These are phyloP conservation scores for Smithsoniella earleae DNA, from an alignment of 163 green algal genomes.

Conservation along the genomic window DNA sequence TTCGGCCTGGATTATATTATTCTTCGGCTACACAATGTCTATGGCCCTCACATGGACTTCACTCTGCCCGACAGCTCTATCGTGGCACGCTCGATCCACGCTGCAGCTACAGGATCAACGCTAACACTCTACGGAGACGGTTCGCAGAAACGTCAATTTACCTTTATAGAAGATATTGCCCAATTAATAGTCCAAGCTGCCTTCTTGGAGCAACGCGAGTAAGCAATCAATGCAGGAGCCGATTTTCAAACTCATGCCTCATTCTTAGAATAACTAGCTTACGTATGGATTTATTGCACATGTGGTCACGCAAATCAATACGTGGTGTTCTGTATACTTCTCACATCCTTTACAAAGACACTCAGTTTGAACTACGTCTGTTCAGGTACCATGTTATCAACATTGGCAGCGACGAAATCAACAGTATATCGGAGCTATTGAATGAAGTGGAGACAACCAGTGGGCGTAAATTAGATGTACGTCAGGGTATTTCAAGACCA, in stretches of 20 bases:
- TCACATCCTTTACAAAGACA: too few species aligned
- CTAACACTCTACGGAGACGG: conserved; percentile 6
- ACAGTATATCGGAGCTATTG: conserved; percentile 5
- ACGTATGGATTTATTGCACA: too few species aligned
- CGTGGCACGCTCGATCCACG: background rate
- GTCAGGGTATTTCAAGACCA: background rate
- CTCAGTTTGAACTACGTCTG: too few species aligned
- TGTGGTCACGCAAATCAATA: too few species aligned
- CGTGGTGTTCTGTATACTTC: too few species aligned
- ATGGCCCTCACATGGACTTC: conserved; percentile 29
- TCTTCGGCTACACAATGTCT: conserved; percentile 8
- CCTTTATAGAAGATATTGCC: background rate
- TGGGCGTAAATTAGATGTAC: background rate
- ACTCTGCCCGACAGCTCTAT: background rate
- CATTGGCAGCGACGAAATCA: conserved; percentile 18
- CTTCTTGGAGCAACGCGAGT: conserved; percentile 6
- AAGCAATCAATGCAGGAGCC: too few species aligned
- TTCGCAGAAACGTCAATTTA: conserved; percentile 19
- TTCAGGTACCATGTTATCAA: conserved; percentile 27
- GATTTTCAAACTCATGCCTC: too few species aligned
- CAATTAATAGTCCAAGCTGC: background rate
- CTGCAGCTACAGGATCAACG: background rate
- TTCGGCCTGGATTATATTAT: conserved; percentile 25
- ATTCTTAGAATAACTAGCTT: too few species aligned
- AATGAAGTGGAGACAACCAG: background rate